A percentile compares a stretch with the other conserved stretches of the same genome.
Conservation (phyloP, 257 asterid species). For the Ballota nigra region DNA sequence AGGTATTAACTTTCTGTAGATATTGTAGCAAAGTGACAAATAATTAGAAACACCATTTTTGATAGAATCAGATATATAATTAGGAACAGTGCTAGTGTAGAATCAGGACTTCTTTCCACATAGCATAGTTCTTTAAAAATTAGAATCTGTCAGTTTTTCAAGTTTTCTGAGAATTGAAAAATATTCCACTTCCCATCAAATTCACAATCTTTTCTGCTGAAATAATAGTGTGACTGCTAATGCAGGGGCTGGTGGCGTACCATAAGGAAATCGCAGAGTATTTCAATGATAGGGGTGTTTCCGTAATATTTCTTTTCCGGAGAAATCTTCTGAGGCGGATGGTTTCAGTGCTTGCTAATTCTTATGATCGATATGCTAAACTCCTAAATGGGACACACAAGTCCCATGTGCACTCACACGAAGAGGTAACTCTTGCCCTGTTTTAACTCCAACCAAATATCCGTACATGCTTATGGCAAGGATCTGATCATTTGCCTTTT, state of each 20-base stretch:
- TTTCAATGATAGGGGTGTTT: slow-evolving; percentile 54
- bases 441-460: background rate
- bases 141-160: background rate
- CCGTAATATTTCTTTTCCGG: slow-evolving; percentile 61
- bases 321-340: slow-evolving; percentile 65
- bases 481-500: background rate
- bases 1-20: too few species aligned
- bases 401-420: slow-evolving; percentile 72
- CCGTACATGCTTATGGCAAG: background rate
- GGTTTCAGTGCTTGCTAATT: slow-evolving; percentile 71
- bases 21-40: too few species aligned
- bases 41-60: too few species aligned
- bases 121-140: background rate
- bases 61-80: too few species aligned
- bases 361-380: slow-evolving; percentile 62
- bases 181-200: background rate
- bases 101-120: background rate
- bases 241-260: slow-evolving; percentile 65
- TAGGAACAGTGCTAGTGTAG: too few species aligned
- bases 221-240: background rate
- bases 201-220: background rate
- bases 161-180: background rate
- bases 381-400: slow-evolving; percentile 74
- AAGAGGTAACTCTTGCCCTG: slow-evolving; percentile 45
- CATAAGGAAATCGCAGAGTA: slow-evolving; percentile 58